These are phyloP conservation scores for Alternaria hordeiaustralica DNA, from an alignment of 2,329 filamentous ascomycete species.

Conservation along the genomic window DNA sequence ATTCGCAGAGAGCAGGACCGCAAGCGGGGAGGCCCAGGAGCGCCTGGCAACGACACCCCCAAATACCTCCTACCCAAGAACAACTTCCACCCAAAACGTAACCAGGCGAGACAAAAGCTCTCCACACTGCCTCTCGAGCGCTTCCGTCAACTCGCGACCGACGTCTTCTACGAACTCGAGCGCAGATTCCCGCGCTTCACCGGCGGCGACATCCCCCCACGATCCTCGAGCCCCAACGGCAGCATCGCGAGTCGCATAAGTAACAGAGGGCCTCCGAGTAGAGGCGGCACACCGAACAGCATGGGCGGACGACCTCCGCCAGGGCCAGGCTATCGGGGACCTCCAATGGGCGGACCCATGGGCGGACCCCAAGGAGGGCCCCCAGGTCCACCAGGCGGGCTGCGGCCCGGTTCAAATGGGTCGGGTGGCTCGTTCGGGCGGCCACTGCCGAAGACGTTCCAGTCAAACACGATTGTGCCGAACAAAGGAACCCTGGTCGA, in stretches of 20 bases:
- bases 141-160: constrained; percentile 90
- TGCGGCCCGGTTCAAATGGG: constrained; percentile 32
- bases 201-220: constrained; percentile 69
- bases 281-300: constrained; percentile 64
- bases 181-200: constrained; percentile 84
- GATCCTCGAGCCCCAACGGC: constrained; percentile 69
- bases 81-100: constrained; percentile 94
- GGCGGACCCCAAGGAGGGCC: constrained; percentile 53
- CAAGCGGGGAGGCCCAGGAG: constrained; percentile 54
- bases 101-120: constrained; percentile 95
- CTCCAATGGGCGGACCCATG: constrained; percentile 14
- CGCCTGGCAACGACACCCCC: constrained; percentile 54
- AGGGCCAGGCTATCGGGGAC: constrained; percentile 38
- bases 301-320: constrained; percentile 51
- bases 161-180: constrained; percentile 95
- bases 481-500: constrained; percentile 99
- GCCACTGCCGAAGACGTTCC: constrained; percentile 86
- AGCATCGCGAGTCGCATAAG: constrained; percentile 62
- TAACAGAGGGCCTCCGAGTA: constrained; percentile 64
- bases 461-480: constrained; percentile 94
- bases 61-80: constrained; percentile 81
- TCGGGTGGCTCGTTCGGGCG: constrained; percentile 71
- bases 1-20: constrained; percentile 78
- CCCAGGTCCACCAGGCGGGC: constrained; percentile 48
- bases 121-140: constrained; percentile 85